Evolutionary conservation across 495 filamentous ascomycete species (phyloP).

Genomic region (Parmelia sp.): DNA sequence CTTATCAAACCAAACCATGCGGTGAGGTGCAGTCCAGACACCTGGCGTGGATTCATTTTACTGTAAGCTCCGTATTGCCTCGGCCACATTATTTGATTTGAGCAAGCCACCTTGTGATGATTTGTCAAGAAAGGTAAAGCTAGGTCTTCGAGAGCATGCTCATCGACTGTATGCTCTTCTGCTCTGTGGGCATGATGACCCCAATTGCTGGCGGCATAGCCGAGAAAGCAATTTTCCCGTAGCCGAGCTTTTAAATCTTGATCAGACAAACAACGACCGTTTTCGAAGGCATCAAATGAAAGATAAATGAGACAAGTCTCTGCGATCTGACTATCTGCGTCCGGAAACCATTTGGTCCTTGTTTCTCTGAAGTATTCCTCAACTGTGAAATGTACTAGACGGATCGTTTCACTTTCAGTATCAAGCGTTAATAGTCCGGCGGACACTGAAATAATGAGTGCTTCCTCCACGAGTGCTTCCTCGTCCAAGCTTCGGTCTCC

Average conservation of each 20-base stretch:
- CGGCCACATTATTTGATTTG: constrained; percentile 16
- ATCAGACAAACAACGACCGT: constrained; percentile 19
- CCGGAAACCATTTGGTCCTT: constrained; percentile 12
- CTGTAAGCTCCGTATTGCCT: accelerated
- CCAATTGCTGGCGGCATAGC: constrained; percentile 43
- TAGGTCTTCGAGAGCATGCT: no score
- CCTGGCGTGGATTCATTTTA: neutral
- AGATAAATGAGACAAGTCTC: constrained; percentile 25
- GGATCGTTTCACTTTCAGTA: constrained; percentile 26
- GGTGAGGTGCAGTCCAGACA: constrained; percentile 3
- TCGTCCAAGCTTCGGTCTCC: constrained; percentile 15
- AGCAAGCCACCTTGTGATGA: constrained; percentile 10
- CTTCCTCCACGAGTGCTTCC: neutral
- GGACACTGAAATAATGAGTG: constrained; percentile 24
- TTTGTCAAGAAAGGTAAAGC: constrained; percentile 12
- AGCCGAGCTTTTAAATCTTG: constrained; percentile 13
- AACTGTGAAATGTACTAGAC: constrained; percentile 30
- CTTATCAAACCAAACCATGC: constrained; percentile 15
- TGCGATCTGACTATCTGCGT: constrained; percentile 21
- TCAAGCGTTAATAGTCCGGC: constrained; percentile 32
- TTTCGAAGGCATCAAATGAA: constrained; percentile 25
- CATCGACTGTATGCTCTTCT: constrained; percentile 5
- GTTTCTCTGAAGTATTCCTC: constrained; percentile 26
- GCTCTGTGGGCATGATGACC: constrained; percentile 28
- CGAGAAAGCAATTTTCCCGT: constrained; percentile 31